Evolutionary conservation across 2,329 filamentous ascomycete species (phyloP), one percentile per base, ranked within the genome.

Genomic region (Furcasterigmium furcatum): DNA sequence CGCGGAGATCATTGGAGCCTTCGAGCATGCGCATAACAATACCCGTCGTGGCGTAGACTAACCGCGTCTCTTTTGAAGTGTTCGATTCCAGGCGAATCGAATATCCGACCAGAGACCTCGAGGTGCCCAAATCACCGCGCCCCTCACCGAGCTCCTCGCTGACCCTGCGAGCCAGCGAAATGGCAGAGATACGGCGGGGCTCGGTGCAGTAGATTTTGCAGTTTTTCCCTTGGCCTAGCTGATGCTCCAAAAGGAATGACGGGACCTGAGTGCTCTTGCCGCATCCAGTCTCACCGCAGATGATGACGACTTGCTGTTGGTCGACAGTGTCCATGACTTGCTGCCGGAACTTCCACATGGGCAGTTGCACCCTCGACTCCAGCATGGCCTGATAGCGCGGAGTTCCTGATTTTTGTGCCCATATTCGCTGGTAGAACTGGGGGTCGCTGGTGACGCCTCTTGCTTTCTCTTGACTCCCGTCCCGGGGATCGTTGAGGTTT

Each of bases 1-100:
- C 92, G 46, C 83, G 80, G 36, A 99, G 79, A 46, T 95, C 87
- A 52, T 90, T 87, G 0, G 89, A 88, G 9, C 86, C 85, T 64
- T 99, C 94, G 13, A 99, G 76, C 92, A 99, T 97, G 22, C 94
- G 84, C 75, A 99, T 88, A n/a, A 99, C 90, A 47, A 99, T 95
- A 71, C 94, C 82, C 6, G 82, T 87, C 2, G 87, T 96, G 44
- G 94, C 94, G 66, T 91, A 99, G 6, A 97, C 82, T 21, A 99
- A 79, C 43, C 89, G 79, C 3, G 91, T 97, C 55, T 90, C 84
- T 24, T 83, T 79, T 14, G 84, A 86, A 1, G 87, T 87, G 57
- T 95, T 95, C 41, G 90, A 88, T 64, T 99, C 94, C 18, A 99
- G 72, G 16, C 94, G 83, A 55, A 99, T 96, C 2, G 94, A 91